These are phyloP conservation scores for Penicillium italicum DNA, from an alignment of 2,329 filamentous ascomycete species.

Conservation along the genomic window DNA sequence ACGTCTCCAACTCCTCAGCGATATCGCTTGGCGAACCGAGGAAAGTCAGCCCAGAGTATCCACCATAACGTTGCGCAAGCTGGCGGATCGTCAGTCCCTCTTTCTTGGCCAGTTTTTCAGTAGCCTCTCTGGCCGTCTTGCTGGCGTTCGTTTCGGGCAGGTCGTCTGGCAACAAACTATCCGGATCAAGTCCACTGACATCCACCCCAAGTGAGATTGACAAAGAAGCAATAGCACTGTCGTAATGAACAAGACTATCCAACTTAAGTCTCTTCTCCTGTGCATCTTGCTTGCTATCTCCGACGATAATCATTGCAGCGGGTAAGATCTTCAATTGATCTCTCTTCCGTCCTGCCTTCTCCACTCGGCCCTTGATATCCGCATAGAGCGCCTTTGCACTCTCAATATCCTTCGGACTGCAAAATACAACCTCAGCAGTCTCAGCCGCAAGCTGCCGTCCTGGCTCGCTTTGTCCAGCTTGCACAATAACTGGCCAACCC, in stretches of 20 bases:
- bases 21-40: slow-evolving; percentile 50
- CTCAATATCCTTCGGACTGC: slow-evolving; percentile 47
- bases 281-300: slow-evolving; percentile 50
- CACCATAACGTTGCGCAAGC: slow-evolving; percentile 50
- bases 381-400: slow-evolving; percentile 49
- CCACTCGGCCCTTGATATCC: slow-evolving; percentile 51
- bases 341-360: slow-evolving; percentile 45
- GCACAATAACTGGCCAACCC: slow-evolving; percentile 56
- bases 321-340: slow-evolving; percentile 53
- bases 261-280: slow-evolving; percentile 48
- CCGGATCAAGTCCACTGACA: slow-evolving; percentile 48
- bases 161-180: slow-evolving; percentile 48
- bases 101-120: slow-evolving; percentile 45
- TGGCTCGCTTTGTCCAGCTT: slow-evolving; percentile 53
- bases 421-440: slow-evolving; percentile 54
- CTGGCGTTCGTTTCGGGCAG: slow-evolving; percentile 55
- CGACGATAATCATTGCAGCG: slow-evolving; percentile 51
- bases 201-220: slow-evolving; percentile 50
- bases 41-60: slow-evolving; percentile 51
- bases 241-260: slow-evolving; percentile 53
- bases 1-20: slow-evolving; percentile 49
- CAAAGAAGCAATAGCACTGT: slow-evolving; percentile 53
- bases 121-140: slow-evolving; percentile 47
- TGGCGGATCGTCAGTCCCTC: slow-evolving; percentile 52
- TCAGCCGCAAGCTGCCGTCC: slow-evolving; percentile 52